Percentiles rank a stretch among this genome's conserved stretches.
These are phyloP conservation scores for Boletus vermiculosoides DNA, from an alignment of 768 basidiomycete genomes.

Conservation along the genomic window DNA sequence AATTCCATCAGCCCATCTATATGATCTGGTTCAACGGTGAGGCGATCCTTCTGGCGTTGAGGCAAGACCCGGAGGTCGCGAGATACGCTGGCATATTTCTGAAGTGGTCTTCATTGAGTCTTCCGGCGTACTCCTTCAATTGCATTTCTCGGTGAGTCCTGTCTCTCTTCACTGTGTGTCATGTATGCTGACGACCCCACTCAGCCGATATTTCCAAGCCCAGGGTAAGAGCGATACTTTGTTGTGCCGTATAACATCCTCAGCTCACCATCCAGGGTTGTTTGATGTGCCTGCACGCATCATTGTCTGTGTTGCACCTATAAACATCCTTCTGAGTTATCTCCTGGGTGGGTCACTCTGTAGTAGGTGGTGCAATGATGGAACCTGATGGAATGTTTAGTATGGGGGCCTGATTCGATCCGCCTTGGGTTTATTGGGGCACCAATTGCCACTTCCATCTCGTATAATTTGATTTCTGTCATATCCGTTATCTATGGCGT, in stretches of 20 bases:
- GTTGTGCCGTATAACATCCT: constrained; percentile 20
- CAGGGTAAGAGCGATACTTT: constrained; percentile 57
- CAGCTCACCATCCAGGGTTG: constrained; percentile 47
- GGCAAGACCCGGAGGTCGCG: constrained; percentile 83
- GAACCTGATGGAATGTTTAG: constrained; percentile 61
- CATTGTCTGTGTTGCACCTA: constrained; percentile 75
- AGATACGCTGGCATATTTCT: constrained; percentile 72
- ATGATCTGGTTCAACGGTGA: constrained; percentile 85
- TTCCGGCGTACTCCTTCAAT: constrained; percentile 70
- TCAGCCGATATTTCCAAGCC: constrained; percentile 61
- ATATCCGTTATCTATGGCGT: constrained; percentile 62
- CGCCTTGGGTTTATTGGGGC: constrained; percentile 90
- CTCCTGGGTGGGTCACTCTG: constrained; percentile 56
- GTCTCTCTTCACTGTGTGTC: constrained; percentile 11
- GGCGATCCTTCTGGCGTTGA: constrained; percentile 62
- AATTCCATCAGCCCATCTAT: constrained; percentile 45
- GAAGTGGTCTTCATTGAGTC: constrained; percentile 66
- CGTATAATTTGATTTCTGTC: constrained; percentile 77
- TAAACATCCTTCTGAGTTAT: constrained; percentile 83
- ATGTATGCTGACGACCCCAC: constrained; percentile 45
- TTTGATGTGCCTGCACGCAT: constrained; percentile 86
- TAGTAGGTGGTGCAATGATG: background rate
- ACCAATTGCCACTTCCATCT: constrained; percentile 83
- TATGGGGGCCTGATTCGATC: constrained; percentile 83
- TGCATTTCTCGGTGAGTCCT: constrained; percentile 42